Evolutionary conservation across 768 basidiomycete species (phyloP), one percentile per base, ranked within the genome.

Genomic region (Dacryopinax spathularia): DNA sequence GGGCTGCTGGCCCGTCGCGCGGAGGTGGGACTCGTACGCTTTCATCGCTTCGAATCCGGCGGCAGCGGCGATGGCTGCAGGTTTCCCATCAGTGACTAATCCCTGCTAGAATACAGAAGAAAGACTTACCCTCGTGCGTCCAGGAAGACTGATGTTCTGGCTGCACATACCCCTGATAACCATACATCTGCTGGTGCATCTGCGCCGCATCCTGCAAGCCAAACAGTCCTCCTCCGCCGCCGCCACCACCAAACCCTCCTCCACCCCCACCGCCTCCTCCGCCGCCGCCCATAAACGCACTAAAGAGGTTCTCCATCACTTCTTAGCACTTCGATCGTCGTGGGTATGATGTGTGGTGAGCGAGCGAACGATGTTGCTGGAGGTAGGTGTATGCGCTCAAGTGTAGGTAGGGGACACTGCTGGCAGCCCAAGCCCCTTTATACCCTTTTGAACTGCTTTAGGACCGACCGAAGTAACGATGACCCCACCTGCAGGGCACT

Each of bases 21-120:
- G 67, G 33, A 68, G 68, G 66, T 75, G 74, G 43, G 72, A 31
- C 69, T 76, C 75, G 68, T 75, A 76, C 5, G 73, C 74, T 66
- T 71, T 73, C 74, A 75, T 75, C 59, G 74, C 74, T 56, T 73
- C 74, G 63, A 72, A 75, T 22, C 73, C 73, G 56, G 74, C 74
- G 20, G 74, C 74, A 41, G 72, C 74, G 65, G 68, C 67, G 37
- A 69, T 64, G 25, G 64, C 68, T 69, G 34, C 16, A 34, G 20
- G 18, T 5, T 18, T 15, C 39, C 5, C 18, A 18, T 18, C 16
- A 22, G 4, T 41, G 18, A 6, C 7, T 22, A 18, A 41, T 18
- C 6, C 39, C 18, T 36, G 35, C 35, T 36, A 18, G 10, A 18
- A 4, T 41, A 6, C 7, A 41, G 7, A 18, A 6, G 16, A 18